A percentile compares a stretch with the other conserved stretches of the same genome.
phyloP scores from a whole-genome alignment of 1,284 basidiomycete species.

The Fomitopsis pinicola region DNA sequence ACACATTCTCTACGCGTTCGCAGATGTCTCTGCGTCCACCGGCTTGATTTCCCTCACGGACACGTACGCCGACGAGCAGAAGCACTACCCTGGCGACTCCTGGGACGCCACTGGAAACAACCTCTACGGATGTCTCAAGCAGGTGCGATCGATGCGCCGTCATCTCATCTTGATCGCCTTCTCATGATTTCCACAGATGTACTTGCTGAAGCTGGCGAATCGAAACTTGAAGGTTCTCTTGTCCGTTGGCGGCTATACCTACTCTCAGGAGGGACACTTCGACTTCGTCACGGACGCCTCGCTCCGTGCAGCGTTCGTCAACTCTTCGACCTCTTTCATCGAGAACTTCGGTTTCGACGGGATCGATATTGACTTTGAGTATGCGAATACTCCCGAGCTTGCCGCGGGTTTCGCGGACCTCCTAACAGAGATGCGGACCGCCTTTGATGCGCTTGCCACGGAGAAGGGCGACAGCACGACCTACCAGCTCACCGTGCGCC shows the following conservation, averaged over 20 bases:
- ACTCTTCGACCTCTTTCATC: constrained; percentile 65
- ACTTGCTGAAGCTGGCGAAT: constrained; percentile 65
- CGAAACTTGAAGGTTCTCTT: constrained; percentile 74
- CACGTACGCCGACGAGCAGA: constrained; percentile 79
- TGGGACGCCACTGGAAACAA: constrained; percentile 68
- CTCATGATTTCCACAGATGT: constrained; percentile 27
- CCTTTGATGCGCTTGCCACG: constrained; percentile 45
- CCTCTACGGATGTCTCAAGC: constrained; percentile 86
- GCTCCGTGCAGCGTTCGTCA: constrained; percentile 68
- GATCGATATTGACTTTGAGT: constrained; percentile 72
- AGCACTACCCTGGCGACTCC: constrained; percentile 61
- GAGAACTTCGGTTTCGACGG: constrained; percentile 91
- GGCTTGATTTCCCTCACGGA: constrained; percentile 75
- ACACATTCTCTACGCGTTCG: constrained; percentile 86
- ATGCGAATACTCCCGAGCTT: constrained; percentile 44
- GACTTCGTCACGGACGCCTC: constrained; percentile 50
- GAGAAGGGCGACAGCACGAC: constrained; percentile 57
- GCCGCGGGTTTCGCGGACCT: constrained; percentile 60
- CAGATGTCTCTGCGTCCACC: constrained; percentile 66
- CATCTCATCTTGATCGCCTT: not conserved
- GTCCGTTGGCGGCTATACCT: constrained; percentile 76
- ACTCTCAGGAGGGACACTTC: constrained; percentile 65
- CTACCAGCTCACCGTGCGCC: constrained; percentile 50
- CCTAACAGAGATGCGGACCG: constrained; percentile 49
- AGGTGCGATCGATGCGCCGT: constrained; percentile 37